These are phyloP conservation scores for Aphanoascus verrucosus DNA, from an alignment of 2,329 filamentous ascomycete species.

Conservation along the genomic window DNA sequence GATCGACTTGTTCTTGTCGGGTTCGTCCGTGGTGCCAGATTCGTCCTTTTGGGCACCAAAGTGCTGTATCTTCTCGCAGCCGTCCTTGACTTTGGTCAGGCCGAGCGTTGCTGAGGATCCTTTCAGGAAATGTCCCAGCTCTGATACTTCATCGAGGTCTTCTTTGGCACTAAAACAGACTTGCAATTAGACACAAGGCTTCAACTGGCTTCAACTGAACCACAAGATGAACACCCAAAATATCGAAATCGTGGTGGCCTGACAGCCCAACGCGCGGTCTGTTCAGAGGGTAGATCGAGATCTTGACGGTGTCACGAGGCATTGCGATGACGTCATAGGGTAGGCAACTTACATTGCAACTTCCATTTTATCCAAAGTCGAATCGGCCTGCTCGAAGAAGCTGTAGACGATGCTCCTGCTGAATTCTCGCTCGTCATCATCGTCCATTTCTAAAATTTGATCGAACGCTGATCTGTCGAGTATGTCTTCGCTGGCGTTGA, in stretches of 20 bases:
- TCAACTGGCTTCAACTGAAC: not conserved
- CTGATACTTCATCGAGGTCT: constrained; percentile 65
- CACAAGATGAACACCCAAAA: not conserved
- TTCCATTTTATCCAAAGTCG: constrained; percentile 80
- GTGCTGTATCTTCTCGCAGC: constrained; percentile 93
- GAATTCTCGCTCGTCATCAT: constrained; percentile 70
- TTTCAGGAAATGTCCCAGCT: constrained; percentile 90
- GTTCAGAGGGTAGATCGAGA: not conserved
- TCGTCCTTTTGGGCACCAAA: constrained; percentile 75
- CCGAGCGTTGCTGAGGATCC: constrained; percentile 92
- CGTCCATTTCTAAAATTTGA: constrained; percentile 98
- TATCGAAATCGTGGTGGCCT: not conserved
- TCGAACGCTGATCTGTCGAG: constrained; percentile 75
- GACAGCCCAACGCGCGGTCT: not conserved
- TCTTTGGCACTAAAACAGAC: constrained; percentile 46
- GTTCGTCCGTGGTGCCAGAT: constrained; percentile 56
- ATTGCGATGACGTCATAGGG: constrained; percentile 13
- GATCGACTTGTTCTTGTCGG: constrained; percentile 58
- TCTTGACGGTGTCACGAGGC: constrained; percentile 1
- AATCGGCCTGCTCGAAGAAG: constrained; percentile 84
- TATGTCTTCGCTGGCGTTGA: constrained; percentile 58
- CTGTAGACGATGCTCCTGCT: constrained; percentile 78
- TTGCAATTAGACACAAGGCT: not conserved
- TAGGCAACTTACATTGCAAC: constrained; percentile 57
- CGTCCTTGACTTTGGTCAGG: constrained; percentile 78